These are phyloP conservation scores for Saccharomycopsis hybrid DNA, from an alignment of 1,139 yeast species.

Conservation along the genomic window DNA sequence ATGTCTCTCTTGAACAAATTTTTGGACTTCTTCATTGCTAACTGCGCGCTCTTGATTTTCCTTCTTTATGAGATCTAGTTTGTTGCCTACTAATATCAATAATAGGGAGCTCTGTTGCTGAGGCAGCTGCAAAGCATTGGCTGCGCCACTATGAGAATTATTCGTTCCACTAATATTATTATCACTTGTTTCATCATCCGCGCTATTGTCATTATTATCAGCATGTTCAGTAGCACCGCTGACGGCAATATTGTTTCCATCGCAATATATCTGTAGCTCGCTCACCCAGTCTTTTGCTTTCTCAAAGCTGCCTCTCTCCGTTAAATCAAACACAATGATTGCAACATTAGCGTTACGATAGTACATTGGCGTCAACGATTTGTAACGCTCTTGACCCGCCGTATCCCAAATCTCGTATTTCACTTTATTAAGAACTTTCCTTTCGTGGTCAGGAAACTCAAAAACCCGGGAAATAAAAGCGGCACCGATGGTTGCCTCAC, in stretches of 20 bases:
- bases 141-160: background rate
- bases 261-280: slow-evolving; percentile 66
- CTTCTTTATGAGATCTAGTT: slow-evolving; percentile 49
- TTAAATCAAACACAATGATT: slow-evolving; percentile 62
- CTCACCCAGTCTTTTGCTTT: slow-evolving; percentile 86
- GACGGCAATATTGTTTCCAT: slow-evolving; percentile 29
- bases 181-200: background rate
- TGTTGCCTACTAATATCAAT: slow-evolving; percentile 69
- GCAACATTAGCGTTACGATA: slow-evolving; percentile 87
- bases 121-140: background rate
- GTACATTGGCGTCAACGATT: slow-evolving; percentile 85
- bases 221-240: background rate
- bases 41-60: slow-evolving; percentile 20
- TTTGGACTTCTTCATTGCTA: slow-evolving; percentile 7
- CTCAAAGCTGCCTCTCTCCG: slow-evolving; percentile 42
- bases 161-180: background rate
- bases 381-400: slow-evolving; percentile 91
- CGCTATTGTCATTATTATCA: background rate
- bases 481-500: slow-evolving; percentile 67
- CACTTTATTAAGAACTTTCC: slow-evolving; percentile 7
- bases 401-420: slow-evolving; percentile 68
- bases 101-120: slow-evolving; percentile 31
- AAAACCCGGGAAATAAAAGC: slow-evolving; percentile 62
- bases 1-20: slow-evolving; percentile 49
- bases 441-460: slow-evolving; percentile 15